phyloP scores from a whole-genome alignment of 148 eudicot genomes.

The Chenopodium formosanum region DNA sequence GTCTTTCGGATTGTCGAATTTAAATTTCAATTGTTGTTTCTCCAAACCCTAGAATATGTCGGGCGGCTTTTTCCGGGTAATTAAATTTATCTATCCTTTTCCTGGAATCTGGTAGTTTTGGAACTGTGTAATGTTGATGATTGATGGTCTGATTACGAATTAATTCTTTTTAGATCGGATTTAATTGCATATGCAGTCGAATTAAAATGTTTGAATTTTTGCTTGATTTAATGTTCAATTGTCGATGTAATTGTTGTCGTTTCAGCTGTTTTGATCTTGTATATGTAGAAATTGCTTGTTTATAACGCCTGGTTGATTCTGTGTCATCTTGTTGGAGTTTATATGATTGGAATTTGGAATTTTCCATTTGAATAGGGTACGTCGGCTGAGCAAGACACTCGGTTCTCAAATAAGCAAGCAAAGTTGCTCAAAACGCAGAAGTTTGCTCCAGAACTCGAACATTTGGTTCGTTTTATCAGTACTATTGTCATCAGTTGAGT shows the following conservation, averaged over 20 bases:
- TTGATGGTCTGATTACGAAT: background rate
- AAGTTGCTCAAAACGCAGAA: slow-evolving; percentile 94
- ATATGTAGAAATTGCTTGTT: background rate
- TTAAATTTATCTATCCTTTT: background rate
- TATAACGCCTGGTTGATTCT: background rate
- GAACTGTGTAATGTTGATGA: background rate
- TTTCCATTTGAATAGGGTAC: slow-evolving; percentile 56
- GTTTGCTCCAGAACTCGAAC: slow-evolving; percentile 82
- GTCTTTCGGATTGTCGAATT: background rate
- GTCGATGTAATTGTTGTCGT: background rate
- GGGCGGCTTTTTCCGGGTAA: slow-evolving; percentile 97
- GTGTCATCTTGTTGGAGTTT: background rate
- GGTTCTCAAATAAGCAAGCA: slow-evolving; percentile 95
- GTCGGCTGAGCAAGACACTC: slow-evolving; percentile 95
- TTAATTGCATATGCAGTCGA: background rate
- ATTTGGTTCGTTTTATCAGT: slow-evolving; percentile 52
- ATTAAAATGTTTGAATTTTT: background rate
- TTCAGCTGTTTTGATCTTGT: background rate
- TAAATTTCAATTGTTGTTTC: background rate
- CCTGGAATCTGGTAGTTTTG: background rate
- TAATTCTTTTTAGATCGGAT: background rate
- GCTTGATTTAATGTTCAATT: background rate
- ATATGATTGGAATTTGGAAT: slow-evolving; percentile 14
- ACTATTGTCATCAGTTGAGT: background rate
- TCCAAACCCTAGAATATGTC: slow-evolving; percentile 94